Evolutionary conservation across 148 eudicot species (phyloP).

Genomic region (Rhododendron henanense): DNA sequence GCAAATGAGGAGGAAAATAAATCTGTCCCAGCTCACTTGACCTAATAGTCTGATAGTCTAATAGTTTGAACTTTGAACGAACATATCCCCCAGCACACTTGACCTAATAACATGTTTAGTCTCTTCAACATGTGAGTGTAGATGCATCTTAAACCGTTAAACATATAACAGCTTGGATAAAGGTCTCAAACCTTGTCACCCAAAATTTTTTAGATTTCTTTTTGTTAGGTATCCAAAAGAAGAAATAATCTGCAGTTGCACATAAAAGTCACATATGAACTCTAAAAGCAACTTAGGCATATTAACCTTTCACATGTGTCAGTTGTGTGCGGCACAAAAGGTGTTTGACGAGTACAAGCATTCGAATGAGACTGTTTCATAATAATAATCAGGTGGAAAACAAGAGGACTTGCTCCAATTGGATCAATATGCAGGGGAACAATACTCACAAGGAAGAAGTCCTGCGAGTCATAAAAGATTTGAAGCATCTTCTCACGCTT

Average conservation of each 20-base stretch:
- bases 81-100: neutral
- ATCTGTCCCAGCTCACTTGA: neutral
- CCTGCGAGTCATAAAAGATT: constrained; percentile 90
- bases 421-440: neutral
- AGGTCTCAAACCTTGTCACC: neutral
- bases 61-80: neutral
- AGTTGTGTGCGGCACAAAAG: neutral
- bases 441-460: constrained; percentile 87
- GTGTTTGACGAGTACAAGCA: neutral
- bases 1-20: neutral
- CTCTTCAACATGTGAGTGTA: neutral
- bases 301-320: neutral
- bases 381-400: neutral
- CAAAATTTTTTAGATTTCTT: neutral
- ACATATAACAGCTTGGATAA: neutral
- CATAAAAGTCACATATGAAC: neutral
- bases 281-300: neutral
- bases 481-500: constrained; percentile 97
- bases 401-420: neutral
- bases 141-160: neutral
- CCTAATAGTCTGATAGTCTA: neutral
- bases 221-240: neutral
- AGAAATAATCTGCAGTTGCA: neutral
- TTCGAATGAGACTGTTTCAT: neutral
- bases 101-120: neutral